Evolutionary conservation across 768 basidiomycete species (phyloP).

Genomic region (Phlegmacium glaucopus): DNA sequence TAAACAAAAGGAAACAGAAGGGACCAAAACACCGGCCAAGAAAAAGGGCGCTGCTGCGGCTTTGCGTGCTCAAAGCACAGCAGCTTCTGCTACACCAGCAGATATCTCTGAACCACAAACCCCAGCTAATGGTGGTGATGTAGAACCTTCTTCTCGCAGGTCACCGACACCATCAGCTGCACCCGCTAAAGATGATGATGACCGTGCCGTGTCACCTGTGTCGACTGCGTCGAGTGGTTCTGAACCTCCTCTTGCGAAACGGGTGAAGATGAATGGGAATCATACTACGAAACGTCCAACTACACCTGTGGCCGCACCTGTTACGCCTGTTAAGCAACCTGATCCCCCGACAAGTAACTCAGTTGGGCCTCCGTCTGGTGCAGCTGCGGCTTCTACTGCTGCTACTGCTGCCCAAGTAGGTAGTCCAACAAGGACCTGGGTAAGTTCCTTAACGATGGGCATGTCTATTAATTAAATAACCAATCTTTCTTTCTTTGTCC

Average conservation of each 20-base stretch:
- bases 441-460: constrained; percentile 10
- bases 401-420: neutral
- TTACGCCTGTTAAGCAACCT: constrained; percentile 11
- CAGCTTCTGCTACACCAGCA: constrained; percentile 36
- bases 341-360: constrained; percentile 12
- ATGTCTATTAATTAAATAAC: neutral
- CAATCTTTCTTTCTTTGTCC: constrained; percentile 3
- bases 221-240: constrained; percentile 72
- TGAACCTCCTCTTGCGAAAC: constrained; percentile 71
- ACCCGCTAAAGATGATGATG: constrained; percentile 33
- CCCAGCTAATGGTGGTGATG: constrained; percentile 38
- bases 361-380: constrained; percentile 12
- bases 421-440: constrained; percentile 30
- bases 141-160: constrained; percentile 14
- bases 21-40: constrained; percentile 42
- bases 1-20: constrained; percentile 51
- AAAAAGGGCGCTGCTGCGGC: constrained; percentile 59
- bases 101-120: constrained; percentile 50
- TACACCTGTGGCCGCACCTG: constrained; percentile 4
- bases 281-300: constrained; percentile 13
- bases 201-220: constrained; percentile 66
- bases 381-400: constrained; percentile 9
- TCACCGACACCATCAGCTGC: constrained; percentile 24
- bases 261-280: constrained; percentile 57
- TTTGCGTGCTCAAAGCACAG: constrained; percentile 41